Conservation (phyloP, 495 filamentous ascomycete species). For the Aspergillus wentii region DNA sequence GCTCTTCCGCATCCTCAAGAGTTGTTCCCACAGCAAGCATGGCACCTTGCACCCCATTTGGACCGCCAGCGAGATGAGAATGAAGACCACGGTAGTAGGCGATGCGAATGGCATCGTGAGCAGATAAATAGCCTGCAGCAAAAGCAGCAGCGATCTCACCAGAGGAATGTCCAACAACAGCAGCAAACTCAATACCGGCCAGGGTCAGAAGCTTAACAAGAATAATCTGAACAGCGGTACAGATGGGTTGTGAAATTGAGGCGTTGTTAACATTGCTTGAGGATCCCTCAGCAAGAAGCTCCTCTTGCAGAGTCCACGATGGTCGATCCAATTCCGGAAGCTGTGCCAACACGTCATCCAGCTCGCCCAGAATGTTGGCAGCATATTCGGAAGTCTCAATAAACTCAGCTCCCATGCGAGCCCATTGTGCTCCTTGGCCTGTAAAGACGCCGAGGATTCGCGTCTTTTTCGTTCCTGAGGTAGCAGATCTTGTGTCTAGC, state of each 20-base stretch:
- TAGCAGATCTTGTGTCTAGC: conserved; percentile 3
- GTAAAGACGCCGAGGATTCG: conserved; percentile 36
- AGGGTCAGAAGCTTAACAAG: conserved; percentile 19
- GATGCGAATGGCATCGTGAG: conserved; percentile 40
- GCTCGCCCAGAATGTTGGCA: conserved; percentile 8
- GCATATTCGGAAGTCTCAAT: conserved; percentile 6
- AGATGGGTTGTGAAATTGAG: conserved; percentile 38
- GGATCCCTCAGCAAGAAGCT: conserved; percentile 15
- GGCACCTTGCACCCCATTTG: conserved; percentile 25
- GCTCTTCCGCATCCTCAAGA: conserved; percentile 35
- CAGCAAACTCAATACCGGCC: conserved; percentile 14
- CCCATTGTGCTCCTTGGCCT: conserved; percentile 67
- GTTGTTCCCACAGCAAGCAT: conserved; percentile 52
- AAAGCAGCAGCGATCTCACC: conserved; percentile 36
- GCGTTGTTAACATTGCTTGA: conserved; percentile 24
- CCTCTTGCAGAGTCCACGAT: conserved; percentile 9
- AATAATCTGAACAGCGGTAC: conserved; percentile 24
- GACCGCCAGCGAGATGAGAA: conserved; percentile 6
- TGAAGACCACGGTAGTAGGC: conserved; percentile 50
- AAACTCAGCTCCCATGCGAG: conserved; percentile 51
- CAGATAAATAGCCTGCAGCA: conserved; percentile 25
- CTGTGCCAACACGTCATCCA: conserved; percentile 15
- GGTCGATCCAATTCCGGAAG: conserved; percentile 19
- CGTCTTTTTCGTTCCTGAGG: conserved; percentile 4
- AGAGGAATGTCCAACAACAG: conserved; percentile 33